Evolutionary conservation across 495 filamentous ascomycete species (phyloP), one percentile per base, ranked within the genome.

Genomic region (Penicillium coprophilum): DNA sequence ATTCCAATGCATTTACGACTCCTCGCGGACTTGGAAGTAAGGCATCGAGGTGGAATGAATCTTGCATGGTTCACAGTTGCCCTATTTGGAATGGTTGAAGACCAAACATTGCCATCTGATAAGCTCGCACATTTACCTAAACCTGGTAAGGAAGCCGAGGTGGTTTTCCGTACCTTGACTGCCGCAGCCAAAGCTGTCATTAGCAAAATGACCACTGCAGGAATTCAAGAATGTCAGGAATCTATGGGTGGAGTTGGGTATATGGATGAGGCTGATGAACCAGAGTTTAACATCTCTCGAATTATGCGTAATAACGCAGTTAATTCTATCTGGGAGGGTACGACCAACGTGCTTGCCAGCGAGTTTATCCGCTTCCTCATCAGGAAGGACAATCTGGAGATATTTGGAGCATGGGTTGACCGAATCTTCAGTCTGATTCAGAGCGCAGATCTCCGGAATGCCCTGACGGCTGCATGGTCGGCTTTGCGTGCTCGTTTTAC

Each of bases 231-330:
- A 52, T 87, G 83, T 56, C 86, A 89, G 74, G 85, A 89, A 67
- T 73, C 80, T 1, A 81, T 92, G 51, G 89, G 89, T 17, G 88
- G 88, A n/a, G 82, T 90, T 1, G 87, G 89, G 6, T 91, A 89
- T 58, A 82, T 89, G 50, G 82, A 90, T 40, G 71, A 75, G 48
- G 53, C 69, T 2, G 71, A 75, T 19, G 73, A 75, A 50, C 68
- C 68, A 17, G 81, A 83, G 34, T 67, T 86, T 49, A 91, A 90
- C 53, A 71, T 90, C 21, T 76, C 85, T 8, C 71, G 87, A 10
- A 70, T 91, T 9, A 79, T 84, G 57, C 77, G 88, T 7, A 88
- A 90, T 62, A 82, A 79, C 1, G 74, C 80, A 6, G 85, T 89
- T 3, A 76, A 85, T 31, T 77, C 80, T 24, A 90, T 90, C 51